Conservation (phyloP, 768 basidiomycete species). For the Xanthoconium stramineum region DNA sequence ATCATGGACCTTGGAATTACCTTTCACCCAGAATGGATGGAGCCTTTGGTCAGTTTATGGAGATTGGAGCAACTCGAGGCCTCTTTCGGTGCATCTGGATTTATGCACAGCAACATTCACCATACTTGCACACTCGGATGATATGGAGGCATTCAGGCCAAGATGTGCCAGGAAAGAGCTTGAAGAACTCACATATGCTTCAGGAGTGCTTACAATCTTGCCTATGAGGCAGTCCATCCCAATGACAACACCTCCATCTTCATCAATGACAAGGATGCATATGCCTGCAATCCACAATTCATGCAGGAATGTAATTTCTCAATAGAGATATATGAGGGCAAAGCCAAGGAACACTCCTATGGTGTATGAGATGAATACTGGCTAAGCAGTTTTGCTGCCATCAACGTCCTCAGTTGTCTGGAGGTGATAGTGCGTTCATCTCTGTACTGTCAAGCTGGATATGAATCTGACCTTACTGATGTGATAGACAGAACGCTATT, state of each 20-base stretch:
- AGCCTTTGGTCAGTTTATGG: background rate
- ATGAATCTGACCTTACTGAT: background rate
- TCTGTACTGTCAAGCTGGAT: background rate
- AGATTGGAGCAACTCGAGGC: background rate
- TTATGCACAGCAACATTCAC: background rate
- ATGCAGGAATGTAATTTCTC: background rate
- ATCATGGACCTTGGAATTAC: background rate
- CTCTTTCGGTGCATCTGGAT: background rate
- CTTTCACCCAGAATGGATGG: background rate
- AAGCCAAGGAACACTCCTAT: slow-evolving; percentile 3
- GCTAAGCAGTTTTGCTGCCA: slow-evolving; percentile 2
- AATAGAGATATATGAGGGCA: background rate
- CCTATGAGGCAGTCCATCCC: background rate
- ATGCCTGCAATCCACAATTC: background rate
- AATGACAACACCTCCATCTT: background rate
- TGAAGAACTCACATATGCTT: background rate
- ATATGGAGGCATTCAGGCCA: slow-evolving; percentile 1
- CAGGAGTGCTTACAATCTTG: background rate
- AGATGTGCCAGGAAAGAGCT: background rate
- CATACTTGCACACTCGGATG: background rate
- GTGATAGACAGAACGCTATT: background rate
- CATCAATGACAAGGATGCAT: background rate
- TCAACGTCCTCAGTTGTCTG: background rate
- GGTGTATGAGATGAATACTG: slow-evolving; percentile 5
- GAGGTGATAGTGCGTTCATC: background rate